Conservation (phyloP, 2,329 filamentous ascomycete genomes). For the Atkinsonella hypoxylon region DNA sequence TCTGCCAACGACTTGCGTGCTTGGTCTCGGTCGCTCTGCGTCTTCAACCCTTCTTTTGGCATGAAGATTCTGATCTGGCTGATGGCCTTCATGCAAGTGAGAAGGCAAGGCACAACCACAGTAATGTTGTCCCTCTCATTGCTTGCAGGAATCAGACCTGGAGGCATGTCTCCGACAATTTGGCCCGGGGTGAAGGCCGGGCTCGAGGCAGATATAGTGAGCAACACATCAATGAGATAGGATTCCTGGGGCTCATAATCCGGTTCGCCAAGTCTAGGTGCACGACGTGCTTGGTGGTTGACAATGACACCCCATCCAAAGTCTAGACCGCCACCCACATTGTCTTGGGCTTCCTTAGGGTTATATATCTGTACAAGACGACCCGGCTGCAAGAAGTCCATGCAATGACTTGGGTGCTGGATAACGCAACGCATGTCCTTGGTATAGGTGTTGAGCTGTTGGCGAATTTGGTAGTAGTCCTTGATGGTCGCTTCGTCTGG, state of each 20-base stretch:
- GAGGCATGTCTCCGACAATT: constrained; percentile 36
- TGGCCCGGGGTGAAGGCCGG: constrained; percentile 29
- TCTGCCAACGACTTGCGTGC: constrained; percentile 64
- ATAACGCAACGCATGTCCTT: constrained; percentile 88
- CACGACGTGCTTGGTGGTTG: constrained; percentile 54
- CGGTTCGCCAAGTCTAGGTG: constrained; percentile 53
- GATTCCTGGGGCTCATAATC: constrained; percentile 64
- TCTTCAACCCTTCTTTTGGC: constrained; percentile 58
- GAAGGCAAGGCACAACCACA: constrained; percentile 59
- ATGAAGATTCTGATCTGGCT: constrained; percentile 75
- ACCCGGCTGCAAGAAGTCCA: constrained; percentile 78
- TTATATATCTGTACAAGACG: constrained; percentile 79
- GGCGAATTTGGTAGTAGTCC: constrained; percentile 84
- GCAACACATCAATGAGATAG: constrained; percentile 70
- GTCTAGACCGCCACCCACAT: constrained; percentile 36
- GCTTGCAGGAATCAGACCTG: constrained; percentile 39
- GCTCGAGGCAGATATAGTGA: constrained; percentile 45
- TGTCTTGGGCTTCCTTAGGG: constrained; percentile 34
- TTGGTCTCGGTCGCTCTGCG: constrained; percentile 51
- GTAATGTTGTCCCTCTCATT: constrained; percentile 19
- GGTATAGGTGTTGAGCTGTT: constrained; percentile 71
- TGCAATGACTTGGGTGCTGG: constrained; percentile 77
- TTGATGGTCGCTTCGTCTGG: constrained; percentile 79
- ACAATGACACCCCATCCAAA: constrained; percentile 93
- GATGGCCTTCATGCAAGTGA: constrained; percentile 76